Percentiles rank a stretch among this genome's conserved stretches.
Conservation (phyloP, 2,329 filamentous ascomycete species). For the Chaetothyriales sp. region DNA sequence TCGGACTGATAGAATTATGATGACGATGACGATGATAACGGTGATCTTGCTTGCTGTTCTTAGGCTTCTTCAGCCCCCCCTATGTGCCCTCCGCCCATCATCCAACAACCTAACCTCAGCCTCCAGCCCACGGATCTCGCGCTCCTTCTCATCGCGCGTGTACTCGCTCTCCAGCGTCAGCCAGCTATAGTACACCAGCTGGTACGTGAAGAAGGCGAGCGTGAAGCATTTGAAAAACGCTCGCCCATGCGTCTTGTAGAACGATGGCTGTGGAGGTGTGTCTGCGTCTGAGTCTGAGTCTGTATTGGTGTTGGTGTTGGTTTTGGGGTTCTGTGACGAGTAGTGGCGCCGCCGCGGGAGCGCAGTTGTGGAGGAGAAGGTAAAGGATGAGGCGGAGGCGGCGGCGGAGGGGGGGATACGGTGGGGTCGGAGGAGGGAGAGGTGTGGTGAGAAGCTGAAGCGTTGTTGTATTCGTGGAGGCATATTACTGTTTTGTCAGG, state of each 20-base stretch:
- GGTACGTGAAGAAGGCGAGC: conserved; percentile 34
- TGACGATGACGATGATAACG: too few relatives aligned
- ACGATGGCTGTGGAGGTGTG: conserved; percentile 3
- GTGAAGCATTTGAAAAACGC: conserved; percentile 35
- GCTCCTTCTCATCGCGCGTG: conserved; percentile 27
- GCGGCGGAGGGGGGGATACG: not conserved
- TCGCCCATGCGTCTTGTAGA: conserved; percentile 19
- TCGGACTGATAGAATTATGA: too few relatives aligned
- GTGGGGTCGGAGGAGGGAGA: not conserved
- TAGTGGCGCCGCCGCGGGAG: not conserved
- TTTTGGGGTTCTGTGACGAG: not conserved
- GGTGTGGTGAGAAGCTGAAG: not conserved
- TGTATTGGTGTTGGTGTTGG: not conserved
- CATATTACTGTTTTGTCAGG: not conserved
- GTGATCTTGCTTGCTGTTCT: too few relatives aligned
- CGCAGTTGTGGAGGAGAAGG: not conserved
- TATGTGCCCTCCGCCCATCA: conserved; percentile 10
- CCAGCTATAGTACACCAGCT: conserved; percentile 34
- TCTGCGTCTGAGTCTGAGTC: not conserved
- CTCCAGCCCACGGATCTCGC: conserved; percentile 14
- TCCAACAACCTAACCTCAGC: conserved; percentile 14
- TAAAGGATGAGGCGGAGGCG: not conserved
- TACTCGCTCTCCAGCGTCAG: conserved; percentile 33
- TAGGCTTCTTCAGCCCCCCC: not conserved
- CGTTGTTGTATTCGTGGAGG: not conserved